A percentile compares a stretch with the other conserved stretches of the same genome.
Evolutionary conservation across 164 flowering plant genomes (phyloP).

Genomic region (Litsea cubeba): DNA sequence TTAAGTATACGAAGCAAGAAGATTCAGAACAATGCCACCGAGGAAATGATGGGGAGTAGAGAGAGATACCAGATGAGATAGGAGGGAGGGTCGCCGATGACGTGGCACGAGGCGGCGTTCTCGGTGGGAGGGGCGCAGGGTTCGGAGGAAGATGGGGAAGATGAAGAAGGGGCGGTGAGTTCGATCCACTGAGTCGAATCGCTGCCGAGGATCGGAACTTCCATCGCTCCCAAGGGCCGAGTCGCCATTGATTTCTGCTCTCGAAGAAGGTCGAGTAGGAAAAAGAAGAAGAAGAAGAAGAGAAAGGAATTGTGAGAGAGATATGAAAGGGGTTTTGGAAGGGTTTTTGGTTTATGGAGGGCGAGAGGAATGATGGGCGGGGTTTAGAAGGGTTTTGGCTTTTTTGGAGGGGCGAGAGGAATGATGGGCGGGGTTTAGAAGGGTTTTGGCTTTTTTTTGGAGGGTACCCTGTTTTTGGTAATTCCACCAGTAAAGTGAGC

Average conservation of each 20-base stretch:
- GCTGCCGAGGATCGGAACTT: slow-evolving; percentile 54
- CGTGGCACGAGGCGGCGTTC: slow-evolving; percentile 45
- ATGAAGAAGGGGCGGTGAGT: slow-evolving; percentile 35
- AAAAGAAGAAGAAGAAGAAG: neutral
- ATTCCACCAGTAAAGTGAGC: neutral
- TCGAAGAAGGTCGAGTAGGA: neutral
- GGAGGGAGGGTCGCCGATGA: slow-evolving; percentile 39
- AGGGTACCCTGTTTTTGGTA: too few relatives aligned
- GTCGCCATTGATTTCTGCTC: slow-evolving; percentile 10
- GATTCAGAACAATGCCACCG: neutral
- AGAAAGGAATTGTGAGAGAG: neutral
- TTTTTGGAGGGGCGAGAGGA: too few relatives aligned
- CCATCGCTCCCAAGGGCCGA: slow-evolving; percentile 43
- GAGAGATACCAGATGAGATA: slow-evolving; percentile 47
- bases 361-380: neutral
- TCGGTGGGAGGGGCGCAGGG: slow-evolving; percentile 28
- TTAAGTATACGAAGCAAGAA: neutral
- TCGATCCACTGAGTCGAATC: slow-evolving; percentile 49
- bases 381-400: neutral
- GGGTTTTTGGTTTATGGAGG: neutral
- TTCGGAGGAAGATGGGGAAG: slow-evolving; percentile 13
- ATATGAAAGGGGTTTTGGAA: too few relatives aligned
- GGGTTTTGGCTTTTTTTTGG: too few relatives aligned
- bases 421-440: too few relatives aligned
- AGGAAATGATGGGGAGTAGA: neutral